Base-by-base conservation (phyloP, 139 green algal species). In the Tetraselmis chui region DNA sequence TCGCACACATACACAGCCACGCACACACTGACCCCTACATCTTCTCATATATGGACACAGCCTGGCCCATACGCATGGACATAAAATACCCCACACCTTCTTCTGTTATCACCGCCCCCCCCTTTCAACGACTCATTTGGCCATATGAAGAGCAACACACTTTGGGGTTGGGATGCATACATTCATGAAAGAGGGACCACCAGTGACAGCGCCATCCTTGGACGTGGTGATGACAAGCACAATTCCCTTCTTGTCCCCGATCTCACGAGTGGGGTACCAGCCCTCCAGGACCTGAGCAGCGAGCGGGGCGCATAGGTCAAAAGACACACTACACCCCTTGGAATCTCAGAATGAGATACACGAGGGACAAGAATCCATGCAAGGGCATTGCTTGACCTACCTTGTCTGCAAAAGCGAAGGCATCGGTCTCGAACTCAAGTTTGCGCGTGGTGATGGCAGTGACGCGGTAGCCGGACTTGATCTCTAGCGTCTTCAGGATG, bases 331-430 rank as follows among this genome's bases (percentile, higher is more conserved):
- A n/a, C n/a, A n/a, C n/a, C n/a, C n/a, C n/a, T n/a, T n/a, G n/a
- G n/a, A n/a, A n/a, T n/a, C n/a, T n/a, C n/a, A n/a, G n/a, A n/a
- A n/a, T n/a, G n/a, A n/a, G n/a, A n/a, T n/a, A n/a, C n/a, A n/a
- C n/a, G n/a, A n/a, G n/a, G n/a, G n/a, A n/a, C n/a, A n/a, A n/a
- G n/a, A n/a, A n/a, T n/a, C n/a, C n/a, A n/a, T n/a, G n/a, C n/a
- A n/a, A n/a, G 59, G 76, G 28, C 78, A 81, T 78, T 86, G 86
- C 59, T 79, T 83, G 58, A 91, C 79, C n/a, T 0, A 97, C 85
- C 90, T 98, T 98, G 88, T 99, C 96, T 18, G 90, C 91, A 81
- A 98, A 98, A 1, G 89, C 91, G 86, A 97, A 99, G n/a, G 93
- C 91, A 85, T 99, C 96, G 28, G 91, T 92, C 89, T 97, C 94